phyloP scores from a whole-genome alignment of 768 basidiomycete species.

The Suillus luteus region DNA sequence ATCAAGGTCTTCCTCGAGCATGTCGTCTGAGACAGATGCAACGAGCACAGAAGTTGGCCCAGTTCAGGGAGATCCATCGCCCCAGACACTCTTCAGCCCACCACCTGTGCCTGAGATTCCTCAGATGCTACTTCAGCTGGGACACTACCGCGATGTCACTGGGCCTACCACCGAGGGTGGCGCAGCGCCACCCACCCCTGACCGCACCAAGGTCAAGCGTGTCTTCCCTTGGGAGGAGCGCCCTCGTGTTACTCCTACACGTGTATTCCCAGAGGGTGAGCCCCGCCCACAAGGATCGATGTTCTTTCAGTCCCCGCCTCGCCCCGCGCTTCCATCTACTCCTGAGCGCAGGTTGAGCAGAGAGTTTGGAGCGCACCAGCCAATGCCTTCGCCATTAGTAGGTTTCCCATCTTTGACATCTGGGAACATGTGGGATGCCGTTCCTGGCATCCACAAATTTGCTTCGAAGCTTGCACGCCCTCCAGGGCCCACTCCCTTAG shows the following conservation, averaged over 20 bases:
- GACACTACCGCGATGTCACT: slow-evolving; percentile 70
- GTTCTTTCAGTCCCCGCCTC: slow-evolving; percentile 30
- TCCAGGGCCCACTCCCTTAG: slow-evolving; percentile 40
- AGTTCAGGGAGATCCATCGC: slow-evolving; percentile 17
- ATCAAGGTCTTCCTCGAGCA: slow-evolving; percentile 41
- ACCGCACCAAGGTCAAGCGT: slow-evolving; percentile 67
- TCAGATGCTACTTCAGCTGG: slow-evolving; percentile 64
- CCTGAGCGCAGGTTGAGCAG: slow-evolving; percentile 22
- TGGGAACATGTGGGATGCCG: slow-evolving; percentile 83
- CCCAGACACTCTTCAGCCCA: slow-evolving; percentile 56
- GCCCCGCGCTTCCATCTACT: slow-evolving; percentile 36
- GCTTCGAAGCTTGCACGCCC: slow-evolving; percentile 60
- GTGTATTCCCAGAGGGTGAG: slow-evolving; percentile 73
- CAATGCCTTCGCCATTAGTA: slow-evolving; percentile 36
- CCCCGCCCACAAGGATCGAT: slow-evolving; percentile 47
- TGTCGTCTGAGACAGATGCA: slow-evolving; percentile 26
- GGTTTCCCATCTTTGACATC: slow-evolving; percentile 67
- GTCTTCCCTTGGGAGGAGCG: slow-evolving; percentile 97
- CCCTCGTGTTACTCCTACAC: slow-evolving; percentile 63
- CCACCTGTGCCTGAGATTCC: slow-evolving; percentile 66
- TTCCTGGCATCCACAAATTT: slow-evolving; percentile 80
- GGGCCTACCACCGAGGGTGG: slow-evolving; percentile 42
- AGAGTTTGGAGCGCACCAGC: slow-evolving; percentile 18
- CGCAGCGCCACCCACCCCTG: slow-evolving; percentile 56
- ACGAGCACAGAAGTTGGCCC: slow-evolving; percentile 25